Base-by-base conservation (phyloP, 2,329 filamentous ascomycete species). In the Penicillium sp. region DNA sequence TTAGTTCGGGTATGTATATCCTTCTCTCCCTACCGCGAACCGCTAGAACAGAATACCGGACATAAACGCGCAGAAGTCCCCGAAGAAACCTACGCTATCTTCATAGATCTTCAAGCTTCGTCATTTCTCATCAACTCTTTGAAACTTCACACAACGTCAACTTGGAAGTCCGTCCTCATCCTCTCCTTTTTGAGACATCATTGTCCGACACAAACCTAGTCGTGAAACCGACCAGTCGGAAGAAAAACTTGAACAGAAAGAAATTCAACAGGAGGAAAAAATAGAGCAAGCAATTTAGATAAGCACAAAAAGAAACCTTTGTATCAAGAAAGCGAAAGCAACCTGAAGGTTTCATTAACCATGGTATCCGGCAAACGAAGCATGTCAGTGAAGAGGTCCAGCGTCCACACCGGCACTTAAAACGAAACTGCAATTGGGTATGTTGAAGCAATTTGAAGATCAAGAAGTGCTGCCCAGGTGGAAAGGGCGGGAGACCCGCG, bases 1-100 rank as follows among this genome's bases (percentile, higher is more conserved):
- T 62, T 57, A 62, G 41, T 52, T 62, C 57, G 57, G 61, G 61
- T 59, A 59, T 62, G 61, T 57, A 63, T 60, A 47, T 61, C 47
- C 36, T 29, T 39, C 57, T 19, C 34, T 40, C 55, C 53, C 29
- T 59, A 40, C 39, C 52, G 48, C 47, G 42, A 57, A 55, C 45
- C 43, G 51, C 52, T 44, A 57, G 42, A 54, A 55, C 52, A 57
- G 53, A 47, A 61, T 49, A 51, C 38, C 23, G 26, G 50, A 56
- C 54, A 54, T 61, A 45, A 23, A 56, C 52, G 47, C 57, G 55
- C 38, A 57, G 48, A 50, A 50, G 35, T 55, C 57, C 52, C 44
- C 40, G 27, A 9, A 48, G 23, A 48, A 49, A 53, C 34, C 41
- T 47, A 38, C 27, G 36, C 30, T 30, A 41, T 46, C 52, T 51